Conservation (phyloP, 1,139 yeast genomes). For the Sugiyamaella sp. region DNA sequence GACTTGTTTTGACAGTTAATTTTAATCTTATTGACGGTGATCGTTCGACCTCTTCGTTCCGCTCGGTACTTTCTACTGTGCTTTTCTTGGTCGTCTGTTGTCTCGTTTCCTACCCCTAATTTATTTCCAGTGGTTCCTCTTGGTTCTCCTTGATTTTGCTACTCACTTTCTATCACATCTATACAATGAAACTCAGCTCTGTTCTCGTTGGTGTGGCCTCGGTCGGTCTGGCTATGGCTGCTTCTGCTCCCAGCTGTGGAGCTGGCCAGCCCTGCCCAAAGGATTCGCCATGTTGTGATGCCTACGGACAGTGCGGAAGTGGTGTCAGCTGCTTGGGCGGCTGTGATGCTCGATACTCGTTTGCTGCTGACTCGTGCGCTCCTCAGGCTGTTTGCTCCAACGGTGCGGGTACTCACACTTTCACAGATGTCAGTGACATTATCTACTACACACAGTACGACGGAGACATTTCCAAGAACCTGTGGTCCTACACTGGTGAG, state of each 20-base stretch:
- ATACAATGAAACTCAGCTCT: constrained; percentile 38
- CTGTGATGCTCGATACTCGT: constrained; percentile 72
- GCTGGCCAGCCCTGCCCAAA: constrained; percentile 63
- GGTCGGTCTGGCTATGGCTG: constrained; percentile 11
- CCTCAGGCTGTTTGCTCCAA: constrained; percentile 52
- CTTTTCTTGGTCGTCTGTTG: too few species aligned
- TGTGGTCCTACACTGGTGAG: constrained; percentile 79
- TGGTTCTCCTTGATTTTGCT: neutral
- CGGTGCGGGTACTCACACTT: constrained; percentile 30
- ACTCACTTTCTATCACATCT: neutral
- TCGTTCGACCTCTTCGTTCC: too few species aligned
- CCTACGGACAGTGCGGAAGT: constrained; percentile 81
- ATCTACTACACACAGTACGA: constrained; percentile 53
- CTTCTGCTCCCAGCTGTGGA: constrained; percentile 47
- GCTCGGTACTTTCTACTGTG: too few species aligned
- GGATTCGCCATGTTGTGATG: constrained; percentile 77
- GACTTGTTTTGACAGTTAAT: too few species aligned
- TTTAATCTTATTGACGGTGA: too few species aligned
- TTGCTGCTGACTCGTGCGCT: constrained; percentile 63
- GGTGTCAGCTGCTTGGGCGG: constrained; percentile 83
- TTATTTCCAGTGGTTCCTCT: too few species aligned
- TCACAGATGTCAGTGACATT: constrained; percentile 40
- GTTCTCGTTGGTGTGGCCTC: constrained; percentile 24
- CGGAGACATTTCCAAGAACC: constrained; percentile 69
- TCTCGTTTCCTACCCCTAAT: too few species aligned